These are phyloP conservation scores for Microdochium trichocladiopsis DNA, from an alignment of 2,329 filamentous ascomycete species.

Conservation along the genomic window DNA sequence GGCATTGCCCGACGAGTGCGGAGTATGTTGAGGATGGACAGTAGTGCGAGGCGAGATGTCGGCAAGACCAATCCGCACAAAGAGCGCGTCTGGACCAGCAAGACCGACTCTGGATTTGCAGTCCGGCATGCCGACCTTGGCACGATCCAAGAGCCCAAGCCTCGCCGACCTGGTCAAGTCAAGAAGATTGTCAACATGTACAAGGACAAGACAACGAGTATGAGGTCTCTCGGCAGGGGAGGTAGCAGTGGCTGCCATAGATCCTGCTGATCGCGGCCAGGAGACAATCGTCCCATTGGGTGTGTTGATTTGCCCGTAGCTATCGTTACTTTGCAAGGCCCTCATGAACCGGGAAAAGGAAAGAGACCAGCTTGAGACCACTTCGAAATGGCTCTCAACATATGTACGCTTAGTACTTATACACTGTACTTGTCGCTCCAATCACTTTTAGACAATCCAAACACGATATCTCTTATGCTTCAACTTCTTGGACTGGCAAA, in stretches of 20 bases:
- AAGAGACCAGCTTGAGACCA: too few species aligned
- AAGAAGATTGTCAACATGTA: conserved; percentile 23
- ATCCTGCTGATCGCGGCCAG: neutral
- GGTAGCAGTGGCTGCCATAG: conserved; percentile 5
- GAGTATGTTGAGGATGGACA: neutral
- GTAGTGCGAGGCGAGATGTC: neutral
- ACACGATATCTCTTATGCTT: too few species aligned
- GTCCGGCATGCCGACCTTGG: conserved; percentile 17
- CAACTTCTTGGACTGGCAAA: too few species aligned
- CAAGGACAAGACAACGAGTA: conserved; percentile 16
- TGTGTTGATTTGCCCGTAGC: too few species aligned
- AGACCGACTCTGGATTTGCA: conserved; percentile 24
- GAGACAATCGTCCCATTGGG: too few species aligned
- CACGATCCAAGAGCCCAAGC: conserved; percentile 18
- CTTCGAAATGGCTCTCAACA: too few species aligned
- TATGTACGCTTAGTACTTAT: too few species aligned
- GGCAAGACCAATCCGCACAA: conserved; percentile 1
- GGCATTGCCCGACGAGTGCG: neutral
- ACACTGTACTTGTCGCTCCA: too few species aligned
- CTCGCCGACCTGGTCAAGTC: conserved; percentile 19
- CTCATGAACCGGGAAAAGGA: too few species aligned
- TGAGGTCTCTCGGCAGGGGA: conserved; percentile 3
- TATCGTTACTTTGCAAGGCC: too few species aligned
- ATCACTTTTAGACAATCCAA: too few species aligned
- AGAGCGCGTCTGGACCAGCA: conserved; percentile 15